Conservation (phyloP, 192 early-diverging fungal species). For the Podila minutissima region DNA sequence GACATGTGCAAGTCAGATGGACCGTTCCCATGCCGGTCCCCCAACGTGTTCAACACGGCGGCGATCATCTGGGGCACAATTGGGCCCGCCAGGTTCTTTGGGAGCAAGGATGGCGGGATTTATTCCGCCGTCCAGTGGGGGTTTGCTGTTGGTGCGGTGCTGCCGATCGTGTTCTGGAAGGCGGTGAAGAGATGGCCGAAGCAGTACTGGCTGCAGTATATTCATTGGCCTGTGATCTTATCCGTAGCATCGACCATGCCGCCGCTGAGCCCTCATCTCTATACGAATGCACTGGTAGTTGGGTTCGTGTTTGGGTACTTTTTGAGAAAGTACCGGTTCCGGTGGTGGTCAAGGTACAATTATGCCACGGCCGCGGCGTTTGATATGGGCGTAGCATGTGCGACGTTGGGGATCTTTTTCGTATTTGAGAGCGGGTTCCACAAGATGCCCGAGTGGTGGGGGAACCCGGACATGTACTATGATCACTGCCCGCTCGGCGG, state of each 20-base stretch:
- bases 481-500: too few relatives aligned
- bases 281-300: conserved; percentile 38
- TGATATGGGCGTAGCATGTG: conserved; percentile 49
- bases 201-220: conserved; percentile 56
- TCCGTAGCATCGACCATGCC: conserved; percentile 65
- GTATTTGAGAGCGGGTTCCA: conserved; percentile 4
- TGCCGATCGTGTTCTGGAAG: conserved; percentile 23
- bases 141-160: conserved; percentile 20
- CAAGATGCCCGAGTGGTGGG: conserved; percentile 9
- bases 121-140: conserved; percentile 22
- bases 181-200: conserved; percentile 9
- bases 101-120: conserved; percentile 18
- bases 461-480: not conserved
- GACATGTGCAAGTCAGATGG: conserved; percentile 48
- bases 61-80: conserved; percentile 72
- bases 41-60: conserved; percentile 63
- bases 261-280: conserved; percentile 61
- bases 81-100: conserved; percentile 64
- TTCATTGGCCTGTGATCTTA: conserved; percentile 75
- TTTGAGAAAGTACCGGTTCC: conserved; percentile 66
- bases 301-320: conserved; percentile 74
- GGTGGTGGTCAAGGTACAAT: conserved; percentile 67
- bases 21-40: conserved; percentile 56
- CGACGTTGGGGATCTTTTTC: conserved; percentile 50
- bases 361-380: conserved; percentile 54